Evolutionary conservation across 2,329 filamentous ascomycete species (phyloP).

Genomic region (Neonectria neomacrospora): DNA sequence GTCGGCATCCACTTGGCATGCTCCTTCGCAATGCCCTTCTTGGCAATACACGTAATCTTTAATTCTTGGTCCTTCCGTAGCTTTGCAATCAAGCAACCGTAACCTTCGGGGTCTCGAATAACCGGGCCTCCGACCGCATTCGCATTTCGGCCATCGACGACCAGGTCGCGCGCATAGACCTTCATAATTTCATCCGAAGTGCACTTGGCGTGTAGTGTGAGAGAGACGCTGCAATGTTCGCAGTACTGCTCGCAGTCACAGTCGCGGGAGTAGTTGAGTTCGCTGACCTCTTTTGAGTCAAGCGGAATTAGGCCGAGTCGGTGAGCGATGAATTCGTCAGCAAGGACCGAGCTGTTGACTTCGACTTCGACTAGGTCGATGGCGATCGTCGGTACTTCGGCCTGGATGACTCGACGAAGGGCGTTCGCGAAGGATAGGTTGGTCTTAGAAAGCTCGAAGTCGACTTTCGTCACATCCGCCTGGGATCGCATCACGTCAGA

Average conservation of each 20-base stretch:
- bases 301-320: slow-evolving; percentile 91
- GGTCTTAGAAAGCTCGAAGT: slow-evolving; percentile 91
- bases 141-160: slow-evolving; percentile 74
- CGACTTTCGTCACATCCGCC: slow-evolving; percentile 83
- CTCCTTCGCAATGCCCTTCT: slow-evolving; percentile 99
- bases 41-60: slow-evolving; percentile 90
- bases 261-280: slow-evolving; percentile 88
- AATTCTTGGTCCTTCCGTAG: slow-evolving; percentile 90
- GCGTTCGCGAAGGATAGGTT: slow-evolving; percentile 94
- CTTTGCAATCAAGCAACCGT: slow-evolving; percentile 90
- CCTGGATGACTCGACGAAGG: slow-evolving; percentile 88
- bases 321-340: slow-evolving; percentile 95
- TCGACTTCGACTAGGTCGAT: slow-evolving; percentile 96
- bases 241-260: slow-evolving; percentile 98
- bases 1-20: slow-evolving; percentile 98
- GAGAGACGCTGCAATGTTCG: slow-evolving; percentile 87
- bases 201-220: slow-evolving; percentile 87
- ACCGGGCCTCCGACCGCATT: slow-evolving; percentile 86
- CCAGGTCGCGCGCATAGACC: slow-evolving; percentile 90
- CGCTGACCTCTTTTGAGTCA: slow-evolving; percentile 83
- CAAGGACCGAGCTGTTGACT: slow-evolving; percentile 92
- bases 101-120: slow-evolving; percentile 82
- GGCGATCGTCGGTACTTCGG: slow-evolving; percentile 93
- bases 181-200: slow-evolving; percentile 89
- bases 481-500: slow-evolving; percentile 53